Base-by-base conservation (phyloP, 352 stramenopile species). In the Pythium rhizo-oryzae region DNA sequence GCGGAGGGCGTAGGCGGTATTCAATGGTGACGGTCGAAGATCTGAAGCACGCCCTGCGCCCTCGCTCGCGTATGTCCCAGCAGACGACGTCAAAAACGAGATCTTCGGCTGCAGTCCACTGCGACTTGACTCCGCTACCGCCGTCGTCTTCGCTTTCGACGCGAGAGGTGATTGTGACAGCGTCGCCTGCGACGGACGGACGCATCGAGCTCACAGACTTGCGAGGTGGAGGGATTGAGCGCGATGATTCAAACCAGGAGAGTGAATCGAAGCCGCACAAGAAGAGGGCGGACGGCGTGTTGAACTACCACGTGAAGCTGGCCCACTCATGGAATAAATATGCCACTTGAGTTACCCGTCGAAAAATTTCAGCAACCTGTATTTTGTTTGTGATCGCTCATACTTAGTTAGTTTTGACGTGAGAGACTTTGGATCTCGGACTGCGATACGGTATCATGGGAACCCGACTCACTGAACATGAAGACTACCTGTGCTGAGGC, bases 231-330 rank as follows among this genome's bases (percentile, higher is more conserved):
- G 41, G 12, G 7, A 35, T 52, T 0, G 46, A 46, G 8, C 21
- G 37, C 28, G 28, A 56, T 15, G 57, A 74, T 33, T 80, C 71
- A 21, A 66, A 70, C 33, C 25, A 65, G n/a, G 18, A 69, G 57
- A 54, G 37, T 6, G 21, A 70, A 50, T 28, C 21, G 51, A 39
- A 63, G 13, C 56, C 24, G 15, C 28, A 30, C 62, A 65, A 37
- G 41, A 62, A 76, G 35, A 46, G 61, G 55, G 33, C 44, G 43
- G 65, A 80, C 54, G 53, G 59, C 4, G 72, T 88, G 62, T 73
- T 91, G 6, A 75, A 69, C 6, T 85, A 89, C 60, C 82, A 91
- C 69, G 70, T 91, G 25, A 86, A 84, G 59, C 77, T 91, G 44
- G 82, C 81, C 0, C 82, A 91, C 53, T 78, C 81, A 23, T 90